Evolutionary conservation across 2,329 filamentous ascomycete species (phyloP), one percentile per base, ranked within the genome.

Genomic region (Claviceps sp.): DNA sequence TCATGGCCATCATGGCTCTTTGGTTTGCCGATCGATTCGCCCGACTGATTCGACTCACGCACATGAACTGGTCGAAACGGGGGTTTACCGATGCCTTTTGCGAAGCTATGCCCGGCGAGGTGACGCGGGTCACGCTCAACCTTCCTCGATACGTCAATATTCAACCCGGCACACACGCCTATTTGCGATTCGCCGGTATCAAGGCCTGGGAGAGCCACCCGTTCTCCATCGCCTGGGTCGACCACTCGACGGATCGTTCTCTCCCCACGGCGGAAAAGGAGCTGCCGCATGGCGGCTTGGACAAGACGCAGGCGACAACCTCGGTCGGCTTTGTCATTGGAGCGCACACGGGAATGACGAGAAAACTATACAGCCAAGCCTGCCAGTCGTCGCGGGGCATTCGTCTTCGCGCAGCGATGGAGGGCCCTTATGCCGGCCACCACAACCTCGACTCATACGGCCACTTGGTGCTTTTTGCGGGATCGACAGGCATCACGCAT

Each of bases 401-500:
- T 54, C 74, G 75, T 11, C 73, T 90, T 52, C 77, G 75, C 53
- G 89, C 88, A 37, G 81, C 87, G 53, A 81, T 94, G 55, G 93
- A 97, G 70, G 93, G 93, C 0, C 91, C 93, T 0, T 97, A 97
- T 64, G 84, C 81, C 4, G 84, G 84, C 43, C 84, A 89, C 63
- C 85, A 95, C 68, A 82, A 82, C 55, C 82, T 97, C 57, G 84
- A 89, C 67, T 96, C 90, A 7, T 97, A 96, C 67, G 91, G 93
- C 41, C 93, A 94, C 44, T 82, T 84, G 45, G 79, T 98, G 56
- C 83, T 98, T 52, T 89, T 96, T 63, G 90, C 91, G 13, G 90
- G 89, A 52, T 88, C 91, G 53, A 89, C 93, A 5, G 93, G 93
- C 56, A 97, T 98, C 69, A 95, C 91, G 1, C 91, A 97, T 66